phyloP scores from a whole-genome alignment of 768 basidiomycete species.

The Auricularia cornea region DNA sequence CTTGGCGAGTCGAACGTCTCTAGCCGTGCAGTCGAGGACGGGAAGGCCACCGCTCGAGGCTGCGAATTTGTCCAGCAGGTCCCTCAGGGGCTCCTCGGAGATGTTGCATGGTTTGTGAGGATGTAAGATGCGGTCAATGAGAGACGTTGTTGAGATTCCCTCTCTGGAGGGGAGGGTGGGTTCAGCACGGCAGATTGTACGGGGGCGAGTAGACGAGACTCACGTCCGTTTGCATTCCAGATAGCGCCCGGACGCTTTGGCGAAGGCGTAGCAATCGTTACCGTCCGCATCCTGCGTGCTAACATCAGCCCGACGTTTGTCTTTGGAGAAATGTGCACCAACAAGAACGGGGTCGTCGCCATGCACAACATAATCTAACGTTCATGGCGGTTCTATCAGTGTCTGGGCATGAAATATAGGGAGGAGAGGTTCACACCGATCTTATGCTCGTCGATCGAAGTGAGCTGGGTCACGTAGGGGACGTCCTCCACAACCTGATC shows the following conservation, averaged over 20 bases:
- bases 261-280: constrained; percentile 9
- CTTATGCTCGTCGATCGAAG: constrained; percentile 2
- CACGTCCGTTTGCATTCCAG: constrained; percentile 11
- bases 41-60: not conserved
- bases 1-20: not conserved
- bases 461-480: constrained; percentile 9
- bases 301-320: not conserved
- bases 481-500: constrained; percentile 11
- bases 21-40: not conserved
- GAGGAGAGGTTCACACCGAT: constrained; percentile 5
- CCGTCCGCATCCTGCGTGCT: constrained; percentile 7
- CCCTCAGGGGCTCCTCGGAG: not conserved
- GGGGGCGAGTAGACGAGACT: not conserved
- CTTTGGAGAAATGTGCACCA: not conserved
- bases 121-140: constrained; percentile 7
- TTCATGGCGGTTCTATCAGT: not conserved
- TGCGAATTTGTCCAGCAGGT: constrained; percentile 4
- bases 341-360: constrained; percentile 11
- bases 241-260: constrained; percentile 8
- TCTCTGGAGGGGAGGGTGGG: not conserved
- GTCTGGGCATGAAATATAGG: not conserved
- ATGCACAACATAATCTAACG: constrained; percentile 12
- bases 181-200: no score
- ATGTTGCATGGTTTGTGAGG: not conserved
- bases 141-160: constrained; percentile 11